A percentile compares a stretch with the other conserved stretches of the same genome.
Evolutionary conservation across 306 rosid species (phyloP).

Genomic region (Malus sieversii): DNA sequence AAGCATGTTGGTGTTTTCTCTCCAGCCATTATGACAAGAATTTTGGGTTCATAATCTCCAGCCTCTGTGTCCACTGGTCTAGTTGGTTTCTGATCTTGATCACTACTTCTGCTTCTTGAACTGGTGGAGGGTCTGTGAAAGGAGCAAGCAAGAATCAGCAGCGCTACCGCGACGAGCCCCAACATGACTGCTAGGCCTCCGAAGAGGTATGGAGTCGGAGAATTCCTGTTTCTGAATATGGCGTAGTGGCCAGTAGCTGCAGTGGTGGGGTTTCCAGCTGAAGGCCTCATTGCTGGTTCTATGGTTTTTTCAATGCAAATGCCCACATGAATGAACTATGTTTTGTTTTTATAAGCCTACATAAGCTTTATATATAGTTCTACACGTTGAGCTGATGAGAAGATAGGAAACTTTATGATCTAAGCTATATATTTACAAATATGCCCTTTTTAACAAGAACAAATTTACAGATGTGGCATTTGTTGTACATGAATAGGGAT

Average conservation of each 20-base stretch:
- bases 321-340: neutral
- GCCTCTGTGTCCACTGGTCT: conserved; percentile 7
- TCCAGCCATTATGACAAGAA: conserved; percentile 81
- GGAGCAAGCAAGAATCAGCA: conserved; percentile 52
- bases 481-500: neutral
- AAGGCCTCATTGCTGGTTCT: conserved; percentile 22
- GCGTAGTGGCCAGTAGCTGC: neutral
- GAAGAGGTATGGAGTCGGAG: conserved; percentile 68
- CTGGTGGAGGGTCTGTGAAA: neutral
- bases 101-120: neutral
- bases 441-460: conserved; percentile 4
- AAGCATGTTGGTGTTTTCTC: conserved; percentile 59
- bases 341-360: neutral
- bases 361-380: neutral
- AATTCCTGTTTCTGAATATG: conserved; percentile 31
- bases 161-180: conserved; percentile 37
- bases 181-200: conserved; percentile 51
- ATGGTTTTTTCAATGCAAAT: neutral
- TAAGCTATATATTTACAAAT: conserved; percentile 19
- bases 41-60: conserved; percentile 27
- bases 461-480: conserved; percentile 18
- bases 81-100: conserved; percentile 21
- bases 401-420: conserved; percentile 5
- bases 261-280: conserved; percentile 18
- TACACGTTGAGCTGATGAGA: conserved; percentile 9